Evolutionary conservation across 306 rosid species (phyloP).

Genomic region (Citrullus amarus): DNA sequence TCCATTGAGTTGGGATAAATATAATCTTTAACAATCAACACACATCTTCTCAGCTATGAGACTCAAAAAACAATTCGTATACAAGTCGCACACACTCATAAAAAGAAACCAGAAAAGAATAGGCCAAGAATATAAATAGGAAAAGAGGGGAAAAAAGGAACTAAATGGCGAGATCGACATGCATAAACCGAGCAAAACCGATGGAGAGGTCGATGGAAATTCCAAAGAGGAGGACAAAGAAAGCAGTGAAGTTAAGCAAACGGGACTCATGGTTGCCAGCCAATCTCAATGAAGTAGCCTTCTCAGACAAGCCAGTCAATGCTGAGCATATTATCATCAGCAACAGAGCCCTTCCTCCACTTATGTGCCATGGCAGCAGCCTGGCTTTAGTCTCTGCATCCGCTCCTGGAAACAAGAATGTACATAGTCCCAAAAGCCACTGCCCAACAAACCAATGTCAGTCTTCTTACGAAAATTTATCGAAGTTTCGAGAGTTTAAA

Average conservation of each 20-base stretch:
- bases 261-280: conserved; percentile 11
- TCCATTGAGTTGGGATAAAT: neutral
- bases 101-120: neutral
- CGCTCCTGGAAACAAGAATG: conserved; percentile 33
- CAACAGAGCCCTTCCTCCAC: conserved; percentile 52
- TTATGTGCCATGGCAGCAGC: conserved; percentile 44
- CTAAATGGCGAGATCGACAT: neutral
- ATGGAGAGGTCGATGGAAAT: conserved; percentile 45
- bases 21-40: neutral
- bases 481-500: neutral
- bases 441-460: conserved; percentile 11
- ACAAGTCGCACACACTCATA: neutral
- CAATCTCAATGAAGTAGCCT: conserved; percentile 18
- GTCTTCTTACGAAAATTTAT: no score
- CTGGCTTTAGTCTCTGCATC: neutral
- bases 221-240: conserved; percentile 63
- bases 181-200: conserved; percentile 14
- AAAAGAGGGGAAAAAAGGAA: neutral
- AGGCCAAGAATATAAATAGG: neutral
- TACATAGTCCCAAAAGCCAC: conserved; percentile 53
- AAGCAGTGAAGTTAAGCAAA: conserved; percentile 49
- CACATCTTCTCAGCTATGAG: neutral
- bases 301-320: conserved; percentile 61
- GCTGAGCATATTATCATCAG: conserved; percentile 68
- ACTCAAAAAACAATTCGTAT: neutral